Base-by-base conservation (phyloP, 139 green algal genomes). In the Zygnema cylindricum region DNA sequence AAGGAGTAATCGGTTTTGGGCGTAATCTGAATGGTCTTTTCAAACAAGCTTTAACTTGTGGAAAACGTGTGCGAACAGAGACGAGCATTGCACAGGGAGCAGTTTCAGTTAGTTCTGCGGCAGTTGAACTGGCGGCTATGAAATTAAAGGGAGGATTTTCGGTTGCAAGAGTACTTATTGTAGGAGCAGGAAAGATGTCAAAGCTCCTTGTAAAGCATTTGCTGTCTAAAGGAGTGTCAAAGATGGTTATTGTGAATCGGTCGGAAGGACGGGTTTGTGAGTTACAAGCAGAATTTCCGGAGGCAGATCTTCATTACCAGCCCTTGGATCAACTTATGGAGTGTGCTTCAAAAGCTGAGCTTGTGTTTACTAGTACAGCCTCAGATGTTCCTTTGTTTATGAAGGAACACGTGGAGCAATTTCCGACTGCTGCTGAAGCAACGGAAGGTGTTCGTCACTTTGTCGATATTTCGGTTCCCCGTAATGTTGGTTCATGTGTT, bases 141-240 rank as follows among this genome's bases (percentile, higher is more conserved):
- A 99, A 99, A 94, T 95, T 99, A 43, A 96, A 97, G 63, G 94
- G 89, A n/a, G 93, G 95, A 87, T 97, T 96, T 57, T 85, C 94
- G 42, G 95, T 96, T 69, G 94, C 95, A 33, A 92, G 75, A 23
- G 93, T 98, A 1, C 95, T 93, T 93, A 99, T 99, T 93, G 98
- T 99, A 54, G 98, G 98, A 25, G 98, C 98, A 11, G 98, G 98
- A 89, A 99, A 98, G 92, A 99, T 99, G 98, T 97, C 95, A 30
- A 95, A 93, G 40, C 93, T 99, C 82, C 95, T 99, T 69, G 97
- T 99, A 2, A 99, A 99, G 95, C 98, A 99, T 92, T 92, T 99
- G 75, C 81, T 92, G 35, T 97, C 95, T 81, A 99, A 99, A 95
- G 96, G 96, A 77, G 98, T 96, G 95, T 96, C 78, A 35, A 86